These are phyloP conservation scores for Acrocalymma vagum DNA, from an alignment of 2,329 filamentous ascomycete genomes.

Conservation along the genomic window DNA sequence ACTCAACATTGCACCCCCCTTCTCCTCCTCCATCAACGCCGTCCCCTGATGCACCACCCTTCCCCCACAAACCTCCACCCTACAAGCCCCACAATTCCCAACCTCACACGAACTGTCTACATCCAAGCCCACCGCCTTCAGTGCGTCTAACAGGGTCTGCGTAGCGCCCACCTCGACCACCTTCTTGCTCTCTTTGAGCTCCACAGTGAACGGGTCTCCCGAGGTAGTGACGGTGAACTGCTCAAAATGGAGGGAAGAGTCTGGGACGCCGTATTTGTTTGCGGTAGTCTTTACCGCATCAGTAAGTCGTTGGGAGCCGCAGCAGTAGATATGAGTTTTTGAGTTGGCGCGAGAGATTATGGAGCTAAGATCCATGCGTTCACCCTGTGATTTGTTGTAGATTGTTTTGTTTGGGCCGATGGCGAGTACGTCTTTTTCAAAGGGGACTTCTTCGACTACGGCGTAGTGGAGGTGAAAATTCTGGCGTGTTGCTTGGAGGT, in stretches of 20 bases:
- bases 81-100: constrained; percentile 56
- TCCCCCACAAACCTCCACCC: constrained; percentile 48
- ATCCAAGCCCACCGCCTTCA: constrained; percentile 54
- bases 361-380: constrained; percentile 60
- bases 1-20: constrained; percentile 42
- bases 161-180: constrained; percentile 55
- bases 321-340: constrained; percentile 69
- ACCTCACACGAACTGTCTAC: constrained; percentile 54
- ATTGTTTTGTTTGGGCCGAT: constrained; percentile 56
- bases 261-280: constrained; percentile 52
- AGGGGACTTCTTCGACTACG: constrained; percentile 64
- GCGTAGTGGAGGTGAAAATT: constrained; percentile 67
- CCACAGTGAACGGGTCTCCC: constrained; percentile 68
- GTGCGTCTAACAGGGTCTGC: constrained; percentile 51
- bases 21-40: constrained; percentile 47
- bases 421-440: constrained; percentile 55
- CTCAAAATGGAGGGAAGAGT: constrained; percentile 67
- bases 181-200: constrained; percentile 56
- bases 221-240: constrained; percentile 63
- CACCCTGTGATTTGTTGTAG: constrained; percentile 62
- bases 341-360: constrained; percentile 59
- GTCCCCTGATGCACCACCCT: constrained; percentile 51
- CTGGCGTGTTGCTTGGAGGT: constrained; percentile 32
- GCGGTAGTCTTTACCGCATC: constrained; percentile 57
- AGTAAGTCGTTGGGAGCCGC: constrained; percentile 67